Base-by-base conservation (phyloP, 495 filamentous ascomycete species). In the Neurospora sp. region DNA sequence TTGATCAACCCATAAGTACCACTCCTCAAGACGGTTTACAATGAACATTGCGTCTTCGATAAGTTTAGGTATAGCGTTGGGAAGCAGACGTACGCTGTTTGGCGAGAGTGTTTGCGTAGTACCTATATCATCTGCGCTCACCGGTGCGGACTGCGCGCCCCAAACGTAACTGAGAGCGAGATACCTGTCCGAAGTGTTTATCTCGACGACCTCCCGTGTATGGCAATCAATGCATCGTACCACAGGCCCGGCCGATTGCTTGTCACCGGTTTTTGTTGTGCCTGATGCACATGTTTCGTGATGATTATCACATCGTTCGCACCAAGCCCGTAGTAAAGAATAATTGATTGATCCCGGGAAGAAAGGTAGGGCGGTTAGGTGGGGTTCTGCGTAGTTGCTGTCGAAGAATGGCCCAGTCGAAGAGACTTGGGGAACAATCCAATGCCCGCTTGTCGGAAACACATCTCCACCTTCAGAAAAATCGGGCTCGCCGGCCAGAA, bases 1-100 rank as follows among this genome's bases (percentile, higher is more conserved):
- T 8, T 69, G 68, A 45, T 73, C 71, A 5, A 73, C 71, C 73
- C 73, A 75, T 0, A 75, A 35, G 40, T 75, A 75, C 10, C 70
- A 44, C 17, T 40, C 61, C 3, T 71, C 73, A 20, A 74, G 38
- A 1, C 22, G 35, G 0, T 3, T 14, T 1, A n/a, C 39, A 0
- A 70, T 41, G 6, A 27, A 16, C 22, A 74, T 70, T n/a, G 73
- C 71, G 10, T 74, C 71, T 4, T 70, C 40, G 6, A 73, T 69
- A 4, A 53, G 9, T 0, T 14, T 27, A 0, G 45, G 45, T 12
- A 53, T 6, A 53, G 1, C 20, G 8, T 0, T 22, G 3, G 45
- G 45, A 53, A 53, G 45, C 42, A 1, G 17, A 0, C 42, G 8
- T 45, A 8, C 3, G 7, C 1, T 8, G 8, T 0, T 8, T 9